Conservation (phyloP, 2,329 filamentous ascomycete genomes). For the Didymella lethalis region DNA sequence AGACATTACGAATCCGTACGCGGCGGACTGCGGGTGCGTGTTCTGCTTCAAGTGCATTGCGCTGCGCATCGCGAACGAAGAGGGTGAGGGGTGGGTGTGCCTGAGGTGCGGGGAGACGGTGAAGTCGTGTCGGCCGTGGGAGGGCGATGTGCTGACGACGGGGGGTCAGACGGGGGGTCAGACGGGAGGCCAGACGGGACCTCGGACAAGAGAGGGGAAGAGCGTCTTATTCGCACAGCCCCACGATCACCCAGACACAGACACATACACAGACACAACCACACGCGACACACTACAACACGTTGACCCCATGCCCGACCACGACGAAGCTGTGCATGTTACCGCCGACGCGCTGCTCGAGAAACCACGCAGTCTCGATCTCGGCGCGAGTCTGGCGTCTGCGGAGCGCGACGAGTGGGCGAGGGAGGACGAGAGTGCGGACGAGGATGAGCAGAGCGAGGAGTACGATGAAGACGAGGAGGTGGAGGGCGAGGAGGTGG, state of each 20-base stretch:
- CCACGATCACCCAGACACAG: conserved; percentile 1
- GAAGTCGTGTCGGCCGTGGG: conserved; percentile 89
- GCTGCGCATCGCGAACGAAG: conserved; percentile 86
- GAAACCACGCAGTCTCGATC: conserved; percentile 34
- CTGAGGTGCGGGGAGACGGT: conserved; percentile 85
- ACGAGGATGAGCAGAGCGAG: conserved; percentile 44
- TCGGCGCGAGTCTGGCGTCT: conserved; percentile 40
- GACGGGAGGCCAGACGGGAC: too few relatives aligned
- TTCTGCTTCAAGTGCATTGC: conserved; percentile 98
- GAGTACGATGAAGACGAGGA: conserved; percentile 51
- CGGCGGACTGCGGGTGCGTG: conserved; percentile 87
- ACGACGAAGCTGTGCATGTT: conserved; percentile 5
- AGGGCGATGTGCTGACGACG: conserved; percentile 80
- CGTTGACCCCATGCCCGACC: conserved; percentile 32
- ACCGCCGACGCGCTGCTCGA: conserved; percentile 11
- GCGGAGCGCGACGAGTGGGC: conserved; percentile 50
- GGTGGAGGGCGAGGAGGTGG: conserved; percentile 41
- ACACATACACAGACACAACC: not conserved
- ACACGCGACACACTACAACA: conserved; percentile 6
- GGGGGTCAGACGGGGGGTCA: too few relatives aligned
- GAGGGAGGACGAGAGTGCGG: conserved; percentile 37
- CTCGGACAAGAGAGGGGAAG: conserved; percentile 18
- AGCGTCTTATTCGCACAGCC: conserved; percentile 30
- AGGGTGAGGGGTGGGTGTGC: conserved; percentile 93
- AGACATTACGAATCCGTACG: conserved; percentile 96